Evolutionary conservation across 2,329 filamentous ascomycete species (phyloP).

Genomic region (Epichloe baconii): DNA sequence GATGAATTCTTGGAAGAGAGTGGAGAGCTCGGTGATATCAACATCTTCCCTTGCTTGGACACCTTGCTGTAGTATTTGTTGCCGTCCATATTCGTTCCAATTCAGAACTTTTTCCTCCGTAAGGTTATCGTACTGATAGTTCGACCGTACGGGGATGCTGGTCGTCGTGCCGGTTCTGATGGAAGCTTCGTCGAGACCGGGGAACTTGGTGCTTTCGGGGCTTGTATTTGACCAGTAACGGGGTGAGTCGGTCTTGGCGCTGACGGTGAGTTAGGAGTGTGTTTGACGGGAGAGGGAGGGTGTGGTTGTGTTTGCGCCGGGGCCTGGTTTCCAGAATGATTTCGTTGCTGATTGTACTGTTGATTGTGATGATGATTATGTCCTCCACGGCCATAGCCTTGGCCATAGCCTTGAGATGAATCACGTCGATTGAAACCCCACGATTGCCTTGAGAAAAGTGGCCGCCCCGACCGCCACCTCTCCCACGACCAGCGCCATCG

Average conservation of each 20-base stretch:
- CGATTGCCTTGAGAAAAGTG: conserved; percentile 26
- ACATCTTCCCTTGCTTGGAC: conserved; percentile 51
- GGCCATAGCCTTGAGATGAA: conserved; percentile 28
- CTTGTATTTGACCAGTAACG: not conserved
- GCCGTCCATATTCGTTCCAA: conserved; percentile 57
- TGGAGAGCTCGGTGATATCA: conserved; percentile 54
- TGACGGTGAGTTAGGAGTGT: conserved; percentile 4
- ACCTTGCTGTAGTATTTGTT: conserved; percentile 53
- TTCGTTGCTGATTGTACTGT: conserved; percentile 9
- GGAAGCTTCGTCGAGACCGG: conserved; percentile 10
- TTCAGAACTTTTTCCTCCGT: conserved; percentile 53
- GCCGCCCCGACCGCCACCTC: conserved; percentile 25
- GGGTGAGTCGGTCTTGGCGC: conserved; percentile 8
- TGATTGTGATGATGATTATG: conserved; percentile 11
- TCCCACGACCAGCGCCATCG: conserved; percentile 34
- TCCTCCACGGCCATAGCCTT: conserved; percentile 18
- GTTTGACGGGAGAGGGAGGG: conserved; percentile 12
- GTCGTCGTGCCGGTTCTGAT: conserved; percentile 10
- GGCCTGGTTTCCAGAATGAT: conserved; percentile 10
- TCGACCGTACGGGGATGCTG: conserved; percentile 21
- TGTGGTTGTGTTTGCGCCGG: conserved; percentile 11
- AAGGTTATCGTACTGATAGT: conserved; percentile 62
- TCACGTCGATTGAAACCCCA: conserved; percentile 39
- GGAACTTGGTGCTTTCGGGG: conserved; percentile 8
- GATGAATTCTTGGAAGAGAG: conserved; percentile 75